Evolutionary conservation across 2,329 filamentous ascomycete genomes (phyloP), one percentile per base, ranked within the genome.

Genomic region (Nemania diffusa): DNA sequence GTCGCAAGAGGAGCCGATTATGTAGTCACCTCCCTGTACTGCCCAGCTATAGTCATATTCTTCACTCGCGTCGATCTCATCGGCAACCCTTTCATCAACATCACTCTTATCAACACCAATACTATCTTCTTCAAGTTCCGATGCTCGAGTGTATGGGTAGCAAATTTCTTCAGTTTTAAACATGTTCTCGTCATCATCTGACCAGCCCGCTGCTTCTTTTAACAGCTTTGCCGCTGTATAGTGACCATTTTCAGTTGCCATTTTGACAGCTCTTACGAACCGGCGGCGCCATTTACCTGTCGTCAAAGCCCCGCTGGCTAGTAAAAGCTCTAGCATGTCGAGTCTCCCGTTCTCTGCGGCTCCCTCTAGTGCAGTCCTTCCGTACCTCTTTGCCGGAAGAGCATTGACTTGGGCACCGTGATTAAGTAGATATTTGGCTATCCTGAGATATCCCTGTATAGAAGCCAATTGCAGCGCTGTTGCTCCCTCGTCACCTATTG

Each of bases 401-500:
- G 59, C 59, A 34, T 62, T 55, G 20, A 55, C 50, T 24, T 55
- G 11, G 11, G 59, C 59, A 46, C 37, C 50, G 6, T 34, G 37
- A 26, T 62, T 50, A 8, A 62, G 15, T 11, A 62, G 26, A n/a
- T 46, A 37, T 27, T 55, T 55, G n/a, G 59, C 59, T 48, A 62
- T 34, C 34, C 34, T 40, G 15, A 62, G 17, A 8, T 62, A 11
- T 9, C 59, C 59, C 2, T 48, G 17, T 9, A 46, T 32, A 8
- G 59, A 50, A 32, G 59, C 59, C 5, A 55, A 24, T 24, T 62
- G 59, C 27, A 62, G 37, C 48, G 59, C 59, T 34, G 59, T 62
- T 26, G 37, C 50, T 4, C 59, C 59, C 1, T 15, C 2, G 2
- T 1, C 1, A 6, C 26, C 46, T 1, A 37, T 50, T 34, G 26